Percentiles rank a stretch among this genome's conserved stretches.
phyloP scores from a whole-genome alignment of 2,329 filamentous ascomycete genomes.

The Phialophora chinensis region DNA sequence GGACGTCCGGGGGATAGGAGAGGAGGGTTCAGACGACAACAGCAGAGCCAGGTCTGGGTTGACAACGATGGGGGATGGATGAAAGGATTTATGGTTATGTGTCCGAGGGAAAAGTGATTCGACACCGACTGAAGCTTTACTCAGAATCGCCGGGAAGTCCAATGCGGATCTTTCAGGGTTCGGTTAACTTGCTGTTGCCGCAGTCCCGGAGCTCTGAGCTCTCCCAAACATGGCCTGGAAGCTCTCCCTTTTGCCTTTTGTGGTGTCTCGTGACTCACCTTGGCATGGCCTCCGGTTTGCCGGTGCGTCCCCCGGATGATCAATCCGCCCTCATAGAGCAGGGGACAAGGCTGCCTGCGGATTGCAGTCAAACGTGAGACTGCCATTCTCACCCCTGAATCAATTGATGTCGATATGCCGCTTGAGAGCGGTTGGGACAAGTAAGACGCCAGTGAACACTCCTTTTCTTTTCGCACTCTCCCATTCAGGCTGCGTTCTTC shows the following conservation, averaged over 20 bases:
- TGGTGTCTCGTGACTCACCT: constrained; percentile 14
- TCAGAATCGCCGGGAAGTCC: background rate
- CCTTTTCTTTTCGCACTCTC: background rate
- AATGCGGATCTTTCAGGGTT: constrained; percentile 1
- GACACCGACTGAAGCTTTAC: constrained; percentile 9
- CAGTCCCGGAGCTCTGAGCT: constrained; percentile 15
- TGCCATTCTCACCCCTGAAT: background rate
- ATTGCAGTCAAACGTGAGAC: background rate
- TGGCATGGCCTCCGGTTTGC: constrained; percentile 17
- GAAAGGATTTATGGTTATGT: constrained; percentile 12
- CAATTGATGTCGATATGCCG: background rate
- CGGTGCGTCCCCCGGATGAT: constrained; percentile 3
- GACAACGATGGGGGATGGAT: constrained; percentile 8
- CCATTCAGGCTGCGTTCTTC: background rate
- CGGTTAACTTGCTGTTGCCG: constrained; percentile 11
- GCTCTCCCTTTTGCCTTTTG: constrained; percentile 12
- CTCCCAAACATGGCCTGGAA: background rate
- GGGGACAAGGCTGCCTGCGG: background rate
- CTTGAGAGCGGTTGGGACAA: background rate
- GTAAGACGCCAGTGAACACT: background rate
- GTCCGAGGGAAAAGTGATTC: constrained; percentile 15
- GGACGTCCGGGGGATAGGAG: background rate
- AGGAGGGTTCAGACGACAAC: constrained; percentile 1
- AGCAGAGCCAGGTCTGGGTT: constrained; percentile 4
- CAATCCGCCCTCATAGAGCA: background rate